Base-by-base conservation (phyloP, 2,329 filamentous ascomycete species). In the Fulvia fulva region DNA sequence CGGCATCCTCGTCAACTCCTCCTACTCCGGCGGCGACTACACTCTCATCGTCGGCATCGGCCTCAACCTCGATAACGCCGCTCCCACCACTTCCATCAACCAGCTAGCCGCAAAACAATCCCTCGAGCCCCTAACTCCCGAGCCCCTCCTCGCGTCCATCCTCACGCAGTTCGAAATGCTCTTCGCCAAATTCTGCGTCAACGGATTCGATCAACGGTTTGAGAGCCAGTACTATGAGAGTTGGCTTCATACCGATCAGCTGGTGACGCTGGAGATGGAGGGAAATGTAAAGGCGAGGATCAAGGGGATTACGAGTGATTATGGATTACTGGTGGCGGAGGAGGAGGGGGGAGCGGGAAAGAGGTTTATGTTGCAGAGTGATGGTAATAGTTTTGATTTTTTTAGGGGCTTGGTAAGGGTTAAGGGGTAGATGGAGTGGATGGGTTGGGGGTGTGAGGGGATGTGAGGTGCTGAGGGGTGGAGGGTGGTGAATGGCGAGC, bases 371-470 rank as follows among this genome's bases (percentile, higher is more conserved):
- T 75, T 99, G 75, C 92, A 97, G 78, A 97, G 91, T 73, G 94
- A 99, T 74, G 91, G 92, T 72, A 99, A 99, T 70, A 97, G 92
- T 73, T 99, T 99, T 78, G 94, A 99, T 75, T 99, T 96, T 73
- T 96, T 96, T 77, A 90, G 84, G 70, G 94, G 94, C 0, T 71
- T 99, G 68, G 78, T 99, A 21, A 90, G 85, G 78, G 83, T 87
- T 68, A 97, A 96, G 79, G 74, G 86, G 1, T 91, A 43, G 61
- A 28, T 7, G n/a, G 16, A 19, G 37, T 19, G 37, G n/a, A n/a
- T n/a, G n/a, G n/a, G n/a, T n/a, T n/a, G n/a, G n/a, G n/a, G n/a
- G n/a, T n/a, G 4, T 41, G 14, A 11, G 30, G 16, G n/a, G 8
- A 8, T 19, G 14, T 2, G 19, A 5, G 3, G 37, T 41, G 14